Conservation (phyloP, 805 yeast genomes). For the Candida endomychidarum region DNA sequence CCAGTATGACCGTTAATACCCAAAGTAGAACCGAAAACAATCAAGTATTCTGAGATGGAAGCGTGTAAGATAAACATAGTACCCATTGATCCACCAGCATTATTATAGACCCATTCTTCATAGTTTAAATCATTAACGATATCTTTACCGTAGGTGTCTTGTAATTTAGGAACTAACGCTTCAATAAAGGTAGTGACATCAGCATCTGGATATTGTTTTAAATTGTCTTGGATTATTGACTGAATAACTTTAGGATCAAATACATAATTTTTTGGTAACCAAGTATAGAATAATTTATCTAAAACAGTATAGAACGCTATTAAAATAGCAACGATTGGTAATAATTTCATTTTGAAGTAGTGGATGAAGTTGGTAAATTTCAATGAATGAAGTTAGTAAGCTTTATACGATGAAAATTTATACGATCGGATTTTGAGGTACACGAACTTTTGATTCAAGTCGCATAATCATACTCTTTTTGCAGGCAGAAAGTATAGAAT, state of each 20-base stretch:
- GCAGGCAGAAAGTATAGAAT: background rate
- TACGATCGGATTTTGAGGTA: no score
- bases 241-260: conserved; percentile 70
- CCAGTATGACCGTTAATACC: conserved; percentile 98
- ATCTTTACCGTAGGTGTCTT: conserved; percentile 64
- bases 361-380: background rate
- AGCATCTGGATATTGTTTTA: conserved; percentile 53
- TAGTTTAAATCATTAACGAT: conserved; percentile 67
- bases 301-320: conserved; percentile 27
- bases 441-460: no score
- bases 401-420: conserved; percentile 2
- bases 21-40: conserved; percentile 87
- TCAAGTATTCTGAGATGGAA: conserved; percentile 87
- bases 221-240: conserved; percentile 53
- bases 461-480: background rate
- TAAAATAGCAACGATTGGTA: conserved; percentile 22
- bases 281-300: conserved; percentile 40
- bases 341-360: conserved; percentile 24
- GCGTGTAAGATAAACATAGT: conserved; percentile 95
- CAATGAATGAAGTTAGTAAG: background rate
- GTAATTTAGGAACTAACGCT: conserved; percentile 58
- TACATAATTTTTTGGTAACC: conserved; percentile 70
- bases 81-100: conserved; percentile 99
- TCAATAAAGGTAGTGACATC: conserved; percentile 63
- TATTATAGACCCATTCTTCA: conserved; percentile 93